Conservation (phyloP, 768 basidiomycete genomes). For the Hemileccinum impolitum region DNA sequence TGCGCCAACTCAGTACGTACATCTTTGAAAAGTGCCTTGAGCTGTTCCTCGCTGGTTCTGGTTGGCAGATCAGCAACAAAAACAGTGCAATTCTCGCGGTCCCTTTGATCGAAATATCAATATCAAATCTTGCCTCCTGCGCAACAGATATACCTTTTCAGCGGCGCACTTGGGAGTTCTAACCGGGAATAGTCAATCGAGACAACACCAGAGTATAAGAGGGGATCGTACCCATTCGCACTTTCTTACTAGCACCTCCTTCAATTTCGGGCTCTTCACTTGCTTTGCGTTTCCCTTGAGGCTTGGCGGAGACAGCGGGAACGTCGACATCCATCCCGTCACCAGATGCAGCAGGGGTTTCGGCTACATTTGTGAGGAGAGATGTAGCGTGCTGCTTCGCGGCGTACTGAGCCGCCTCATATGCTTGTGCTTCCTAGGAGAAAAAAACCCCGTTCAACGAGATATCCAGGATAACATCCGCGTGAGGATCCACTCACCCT, state of each 20-base stretch:
- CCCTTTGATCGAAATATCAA: slow-evolving; percentile 45
- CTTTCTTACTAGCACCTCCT: slow-evolving; percentile 57
- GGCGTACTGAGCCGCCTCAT: slow-evolving; percentile 47
- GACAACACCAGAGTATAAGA: neutral
- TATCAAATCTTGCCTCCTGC: neutral
- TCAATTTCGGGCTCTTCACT: slow-evolving; percentile 44
- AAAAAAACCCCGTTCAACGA: neutral
- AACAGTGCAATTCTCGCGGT: slow-evolving; percentile 93
- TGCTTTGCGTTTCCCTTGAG: slow-evolving; percentile 59
- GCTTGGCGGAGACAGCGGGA: slow-evolving; percentile 31
- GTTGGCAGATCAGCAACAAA: slow-evolving; percentile 73
- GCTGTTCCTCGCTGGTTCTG: slow-evolving; percentile 57
- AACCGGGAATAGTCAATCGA: neutral
- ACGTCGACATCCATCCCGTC: slow-evolving; percentile 43
- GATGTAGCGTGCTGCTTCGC: slow-evolving; percentile 38
- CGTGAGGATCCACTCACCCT: slow-evolving; percentile 43
- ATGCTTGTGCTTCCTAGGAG: slow-evolving; percentile 59
- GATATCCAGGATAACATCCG: neutral
- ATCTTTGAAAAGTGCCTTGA: slow-evolving; percentile 80
- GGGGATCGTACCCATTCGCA: slow-evolving; percentile 50
- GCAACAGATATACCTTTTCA: slow-evolving; percentile 52
- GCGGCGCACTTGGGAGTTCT: slow-evolving; percentile 45
- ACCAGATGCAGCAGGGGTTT: neutral
- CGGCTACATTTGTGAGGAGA: slow-evolving; percentile 3
- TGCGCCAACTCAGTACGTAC: slow-evolving; percentile 41